Base-by-base conservation (phyloP, 1,284 basidiomycete species). In the Coniophora puteana region DNA sequence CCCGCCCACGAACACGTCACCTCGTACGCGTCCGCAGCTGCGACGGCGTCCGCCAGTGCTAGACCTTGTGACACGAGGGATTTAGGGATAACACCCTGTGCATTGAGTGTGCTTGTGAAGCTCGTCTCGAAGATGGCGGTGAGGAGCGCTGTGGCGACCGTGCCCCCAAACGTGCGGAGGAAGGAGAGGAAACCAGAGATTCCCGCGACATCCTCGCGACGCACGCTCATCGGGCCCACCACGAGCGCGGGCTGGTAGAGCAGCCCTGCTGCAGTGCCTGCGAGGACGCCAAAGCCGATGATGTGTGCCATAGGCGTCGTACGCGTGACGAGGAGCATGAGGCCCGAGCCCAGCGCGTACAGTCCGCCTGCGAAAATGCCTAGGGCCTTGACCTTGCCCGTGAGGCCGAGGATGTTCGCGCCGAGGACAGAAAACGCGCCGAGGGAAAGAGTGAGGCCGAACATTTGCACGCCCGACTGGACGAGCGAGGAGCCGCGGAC, bases 141-240 rank as follows among this genome's bases (percentile, higher is more conserved):
- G 30, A 61, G 57, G 28, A 61, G 62, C 5, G 63, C 61, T 3
- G 59, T 65, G 5, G 59, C 61, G n/a, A 61, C 64, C 22, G 59
- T 65, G 14, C 63, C 59, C 1, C 59, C 59, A 0, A 61, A 43
- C 10, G 59, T 61, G 12, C 59, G 58, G 12, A 61, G 57, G 36
- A 61, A 61, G 4, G 59, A 65, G 5, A 65, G 25, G 44, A 61
- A 61, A 8, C 59, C 63, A 14, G 61, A 65, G 44, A 61, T 65
- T 5, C 59, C 63, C 2, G 59, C 59, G 18, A 61, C 36, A 37
- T 61, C 61, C 22, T 57, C 46, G 1, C 63, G 59, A 28, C 63
- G 12, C 37, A 65, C 63, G 2, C 61, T 64, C 54, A 61, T 58
- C 33, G 59, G 59, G 7, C 59, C 59, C 4, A 65, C 59, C n/a